Conservation (phyloP, 2,329 filamentous ascomycete species). For the Fusarium piperis region DNA sequence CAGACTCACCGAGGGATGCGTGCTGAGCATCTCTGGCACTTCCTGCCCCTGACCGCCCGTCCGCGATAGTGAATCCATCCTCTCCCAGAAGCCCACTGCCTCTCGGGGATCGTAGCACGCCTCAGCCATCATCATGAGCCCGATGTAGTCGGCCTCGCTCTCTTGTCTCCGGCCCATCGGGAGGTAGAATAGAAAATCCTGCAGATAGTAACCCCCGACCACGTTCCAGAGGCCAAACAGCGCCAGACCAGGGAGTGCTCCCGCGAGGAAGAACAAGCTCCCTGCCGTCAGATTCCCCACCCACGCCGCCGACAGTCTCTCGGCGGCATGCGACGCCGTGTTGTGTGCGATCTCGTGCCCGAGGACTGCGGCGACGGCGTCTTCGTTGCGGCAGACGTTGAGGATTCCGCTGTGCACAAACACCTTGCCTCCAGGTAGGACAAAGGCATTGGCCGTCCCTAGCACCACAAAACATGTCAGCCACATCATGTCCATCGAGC, state of each 20-base stretch:
- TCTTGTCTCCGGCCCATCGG: constrained; percentile 79
- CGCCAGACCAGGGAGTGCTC: constrained; percentile 52
- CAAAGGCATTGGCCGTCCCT: constrained; percentile 76
- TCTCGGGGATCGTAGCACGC: constrained; percentile 78
- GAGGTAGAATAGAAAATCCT: constrained; percentile 71
- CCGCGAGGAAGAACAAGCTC: constrained; percentile 60
- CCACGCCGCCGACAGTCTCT: constrained; percentile 66
- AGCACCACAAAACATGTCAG: not conserved
- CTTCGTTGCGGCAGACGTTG: constrained; percentile 71
- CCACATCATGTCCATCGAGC: not conserved
- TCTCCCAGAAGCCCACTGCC: constrained; percentile 72
- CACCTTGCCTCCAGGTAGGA: constrained; percentile 81
- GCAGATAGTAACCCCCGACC: constrained; percentile 56
- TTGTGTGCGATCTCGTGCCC: constrained; percentile 85
- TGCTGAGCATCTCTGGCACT: constrained; percentile 77
- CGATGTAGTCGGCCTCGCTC: constrained; percentile 83
- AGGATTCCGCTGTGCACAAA: constrained; percentile 82
- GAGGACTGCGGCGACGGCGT: constrained; percentile 77
- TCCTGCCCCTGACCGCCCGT: constrained; percentile 50
- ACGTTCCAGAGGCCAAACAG: constrained; percentile 54
- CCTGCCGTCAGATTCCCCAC: constrained; percentile 63
- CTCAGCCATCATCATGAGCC: constrained; percentile 84
- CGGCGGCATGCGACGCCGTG: constrained; percentile 73
- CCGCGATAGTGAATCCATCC: constrained; percentile 66
- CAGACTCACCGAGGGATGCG: constrained; percentile 75